Percentiles rank a stretch among this genome's conserved stretches.
Evolutionary conservation across 768 basidiomycete species (phyloP).

Genomic region (Hypholoma sublateritium): DNA sequence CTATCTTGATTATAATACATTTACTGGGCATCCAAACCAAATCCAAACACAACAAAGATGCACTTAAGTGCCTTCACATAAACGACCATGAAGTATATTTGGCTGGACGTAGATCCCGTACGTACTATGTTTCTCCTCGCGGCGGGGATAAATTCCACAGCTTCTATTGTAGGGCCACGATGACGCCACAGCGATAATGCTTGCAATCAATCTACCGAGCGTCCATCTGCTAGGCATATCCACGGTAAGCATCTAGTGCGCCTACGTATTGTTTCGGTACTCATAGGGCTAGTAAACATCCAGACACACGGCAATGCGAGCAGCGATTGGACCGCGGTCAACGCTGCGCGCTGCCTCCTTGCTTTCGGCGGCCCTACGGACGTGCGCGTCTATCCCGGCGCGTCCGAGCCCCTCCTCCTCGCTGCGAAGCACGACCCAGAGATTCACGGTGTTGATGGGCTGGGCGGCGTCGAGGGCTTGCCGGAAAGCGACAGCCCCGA

Average conservation of each 20-base stretch:
- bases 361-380: constrained; percentile 65
- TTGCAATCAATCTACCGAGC: constrained; percentile 66
- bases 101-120: constrained; percentile 72
- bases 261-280: background rate
- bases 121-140: constrained; percentile 16
- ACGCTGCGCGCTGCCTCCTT: constrained; percentile 75
- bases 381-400: constrained; percentile 69
- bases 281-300: background rate
- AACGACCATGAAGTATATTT: constrained; percentile 38
- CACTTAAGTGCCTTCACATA: background rate
- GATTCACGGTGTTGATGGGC: constrained; percentile 82
- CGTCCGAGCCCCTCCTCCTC: constrained; percentile 65
- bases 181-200: constrained; percentile 81
- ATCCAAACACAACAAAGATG: background rate
- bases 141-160: background rate
- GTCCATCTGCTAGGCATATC: constrained; percentile 81
- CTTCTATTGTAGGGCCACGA: constrained; percentile 69
- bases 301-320: constrained; percentile 84
- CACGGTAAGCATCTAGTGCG: constrained; percentile 48
- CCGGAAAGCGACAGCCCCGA: constrained; percentile 46
- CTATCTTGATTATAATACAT: background rate
- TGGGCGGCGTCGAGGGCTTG: constrained; percentile 83
- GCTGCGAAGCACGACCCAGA: constrained; percentile 63
- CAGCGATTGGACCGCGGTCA: constrained; percentile 58
- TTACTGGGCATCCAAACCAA: background rate